phyloP scores from a whole-genome alignment of 371 early-diverging fungal genomes.

The Circinella minor region DNA sequence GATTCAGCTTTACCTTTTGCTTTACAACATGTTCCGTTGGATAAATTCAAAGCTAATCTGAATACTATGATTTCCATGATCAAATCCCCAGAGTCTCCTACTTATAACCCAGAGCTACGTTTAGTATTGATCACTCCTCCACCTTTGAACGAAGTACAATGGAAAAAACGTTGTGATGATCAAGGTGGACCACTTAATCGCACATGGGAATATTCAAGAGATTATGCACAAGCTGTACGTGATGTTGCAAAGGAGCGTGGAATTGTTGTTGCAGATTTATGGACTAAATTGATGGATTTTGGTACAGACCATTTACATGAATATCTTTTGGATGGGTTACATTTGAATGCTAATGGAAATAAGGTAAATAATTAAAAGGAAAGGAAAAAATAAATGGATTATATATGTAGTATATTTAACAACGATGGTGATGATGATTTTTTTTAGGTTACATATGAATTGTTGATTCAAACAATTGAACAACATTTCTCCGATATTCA shows the following conservation, averaged over 20 bases:
- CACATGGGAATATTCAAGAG: constrained; percentile 38
- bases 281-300: constrained; percentile 53
- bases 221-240: constrained; percentile 67
- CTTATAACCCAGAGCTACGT: constrained; percentile 58
- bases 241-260: constrained; percentile 49
- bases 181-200: constrained; percentile 55
- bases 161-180: constrained; percentile 43
- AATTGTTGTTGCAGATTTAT: constrained; percentile 62
- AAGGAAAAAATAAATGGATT: no score
- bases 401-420: no score
- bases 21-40: constrained; percentile 70
- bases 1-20: constrained; percentile 68
- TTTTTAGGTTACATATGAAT: constrained; percentile 29
- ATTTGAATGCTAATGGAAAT: constrained; percentile 65
- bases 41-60: constrained; percentile 63
- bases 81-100: constrained; percentile 51
- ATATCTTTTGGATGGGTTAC: constrained; percentile 70
- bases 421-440: no score
- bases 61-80: constrained; percentile 57
- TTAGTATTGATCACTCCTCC: constrained; percentile 82
- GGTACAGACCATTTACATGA: constrained; percentile 29
- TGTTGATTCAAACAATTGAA: constrained; percentile 37
- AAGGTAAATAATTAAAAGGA: constrained; percentile 23
- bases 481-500: constrained; percentile 40
- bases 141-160: constrained; percentile 65